Conservation (phyloP, 345 rosid species). For the Murraya paniculata region DNA sequence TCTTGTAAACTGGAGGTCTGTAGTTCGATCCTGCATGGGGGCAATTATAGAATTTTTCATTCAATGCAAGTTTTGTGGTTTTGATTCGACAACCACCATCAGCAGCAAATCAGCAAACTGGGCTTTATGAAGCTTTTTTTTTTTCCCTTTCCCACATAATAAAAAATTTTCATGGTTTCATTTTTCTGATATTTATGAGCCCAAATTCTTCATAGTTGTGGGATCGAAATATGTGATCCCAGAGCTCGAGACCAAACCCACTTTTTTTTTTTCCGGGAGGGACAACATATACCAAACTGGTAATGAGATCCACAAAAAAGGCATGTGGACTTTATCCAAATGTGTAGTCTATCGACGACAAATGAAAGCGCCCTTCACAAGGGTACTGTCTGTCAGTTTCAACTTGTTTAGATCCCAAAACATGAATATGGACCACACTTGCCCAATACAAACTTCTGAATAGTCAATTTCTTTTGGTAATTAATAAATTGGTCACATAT, state of each 20-base stretch:
- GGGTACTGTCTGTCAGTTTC: constrained; percentile 43
- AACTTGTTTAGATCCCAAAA: background rate
- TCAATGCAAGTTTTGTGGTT: too few relatives aligned
- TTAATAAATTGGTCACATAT: constrained; percentile 9
- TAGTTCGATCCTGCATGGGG: constrained; percentile 86
- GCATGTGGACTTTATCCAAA: constrained; percentile 33
- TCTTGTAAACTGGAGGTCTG: constrained; percentile 88
- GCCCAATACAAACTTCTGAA: background rate
- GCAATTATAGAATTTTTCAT: constrained; percentile 22
- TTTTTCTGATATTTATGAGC: background rate
- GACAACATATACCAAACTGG: constrained; percentile 14
- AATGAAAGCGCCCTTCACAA: constrained; percentile 36
- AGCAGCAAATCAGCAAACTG: too few relatives aligned
- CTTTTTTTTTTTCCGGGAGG: background rate
- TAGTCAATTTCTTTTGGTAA: background rate
- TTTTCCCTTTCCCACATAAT: too few relatives aligned
- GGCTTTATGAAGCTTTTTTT: too few relatives aligned
- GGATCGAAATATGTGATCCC: constrained; percentile 14
- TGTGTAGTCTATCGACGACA: constrained; percentile 2
- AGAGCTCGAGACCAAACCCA: background rate
- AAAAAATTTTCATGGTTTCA: constrained; percentile 5
- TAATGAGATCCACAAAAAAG: constrained; percentile 30
- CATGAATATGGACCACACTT: constrained; percentile 20
- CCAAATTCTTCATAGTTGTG: background rate
- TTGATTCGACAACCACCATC: too few relatives aligned